A percentile compares a stretch with the other conserved stretches of the same genome.
These are phyloP conservation scores for Barnettozyma salicaria DNA, from an alignment of 805 yeast species.

Conservation along the genomic window DNA sequence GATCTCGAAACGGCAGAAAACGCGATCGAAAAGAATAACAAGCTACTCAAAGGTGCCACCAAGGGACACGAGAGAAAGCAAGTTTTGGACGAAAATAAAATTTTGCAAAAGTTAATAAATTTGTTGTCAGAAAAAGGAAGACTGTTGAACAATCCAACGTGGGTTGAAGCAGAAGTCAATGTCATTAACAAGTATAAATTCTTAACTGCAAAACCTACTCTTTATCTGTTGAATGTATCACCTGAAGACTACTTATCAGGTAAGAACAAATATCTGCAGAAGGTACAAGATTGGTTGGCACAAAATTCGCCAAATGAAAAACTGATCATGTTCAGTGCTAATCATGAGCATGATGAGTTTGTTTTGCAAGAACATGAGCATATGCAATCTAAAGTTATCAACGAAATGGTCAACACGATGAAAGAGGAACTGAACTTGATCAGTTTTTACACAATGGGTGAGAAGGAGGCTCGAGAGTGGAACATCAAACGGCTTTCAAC, in stretches of 20 bases:
- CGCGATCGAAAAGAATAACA: constrained; percentile 45
- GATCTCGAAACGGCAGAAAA: constrained; percentile 67
- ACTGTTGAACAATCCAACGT: constrained; percentile 51
- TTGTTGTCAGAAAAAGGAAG: constrained; percentile 58
- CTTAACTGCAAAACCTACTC: constrained; percentile 84
- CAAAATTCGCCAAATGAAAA: constrained; percentile 61
- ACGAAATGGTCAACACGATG: constrained; percentile 60
- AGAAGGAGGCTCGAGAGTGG: constrained; percentile 85
- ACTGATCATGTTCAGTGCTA: constrained; percentile 64
- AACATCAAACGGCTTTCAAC: constrained; percentile 66
- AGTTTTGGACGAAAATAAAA: constrained; percentile 33
- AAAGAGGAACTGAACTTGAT: constrained; percentile 63
- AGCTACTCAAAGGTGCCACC: constrained; percentile 34
- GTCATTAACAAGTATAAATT: constrained; percentile 66
- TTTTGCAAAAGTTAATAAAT: constrained; percentile 37
- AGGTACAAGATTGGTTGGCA: constrained; percentile 60
- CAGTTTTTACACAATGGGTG: constrained; percentile 85
- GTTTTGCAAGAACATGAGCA: constrained; percentile 27
- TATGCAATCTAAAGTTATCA: constrained; percentile 44
- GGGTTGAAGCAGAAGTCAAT: constrained; percentile 61
- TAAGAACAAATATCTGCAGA: constrained; percentile 43
- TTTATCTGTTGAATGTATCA: constrained; percentile 67
- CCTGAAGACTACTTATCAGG: constrained; percentile 57
- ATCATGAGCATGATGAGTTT: constrained; percentile 36
- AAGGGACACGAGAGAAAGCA: constrained; percentile 45